phyloP scores from a whole-genome alignment of 2,329 filamentous ascomycete genomes.

The Talaromyces sp. region DNA sequence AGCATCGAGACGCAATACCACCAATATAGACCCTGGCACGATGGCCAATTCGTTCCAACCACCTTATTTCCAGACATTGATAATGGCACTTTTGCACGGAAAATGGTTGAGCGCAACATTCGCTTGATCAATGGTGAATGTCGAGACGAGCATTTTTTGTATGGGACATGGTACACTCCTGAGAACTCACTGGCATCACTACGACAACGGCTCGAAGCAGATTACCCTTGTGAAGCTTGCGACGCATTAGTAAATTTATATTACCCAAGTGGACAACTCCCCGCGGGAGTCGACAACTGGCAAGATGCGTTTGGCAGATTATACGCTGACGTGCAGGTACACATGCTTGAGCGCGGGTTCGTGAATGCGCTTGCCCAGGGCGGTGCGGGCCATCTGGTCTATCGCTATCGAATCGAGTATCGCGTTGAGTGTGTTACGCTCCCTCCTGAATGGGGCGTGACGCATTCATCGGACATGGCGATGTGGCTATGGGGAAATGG shows the following conservation, averaged over 20 bases:
- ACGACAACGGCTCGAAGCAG: slow-evolving; percentile 48
- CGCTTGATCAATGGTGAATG: slow-evolving; percentile 55
- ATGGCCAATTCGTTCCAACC: slow-evolving; percentile 46
- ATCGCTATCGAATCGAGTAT: slow-evolving; percentile 55
- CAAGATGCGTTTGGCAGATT: slow-evolving; percentile 51
- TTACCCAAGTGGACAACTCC: slow-evolving; percentile 41
- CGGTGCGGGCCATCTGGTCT: slow-evolving; percentile 45
- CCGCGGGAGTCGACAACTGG: slow-evolving; percentile 45
- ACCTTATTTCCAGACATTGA: slow-evolving; percentile 47
- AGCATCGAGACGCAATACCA: slow-evolving; percentile 45
- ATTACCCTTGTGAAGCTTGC: slow-evolving; percentile 49
- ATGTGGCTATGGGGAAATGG: slow-evolving; percentile 58
- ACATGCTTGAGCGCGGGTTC: slow-evolving; percentile 52
- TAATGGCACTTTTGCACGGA: slow-evolving; percentile 46
- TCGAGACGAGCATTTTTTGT: slow-evolving; percentile 52
- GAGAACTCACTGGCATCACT: slow-evolving; percentile 41
- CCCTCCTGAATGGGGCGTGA: slow-evolving; percentile 51
- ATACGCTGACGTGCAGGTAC: slow-evolving; percentile 57
- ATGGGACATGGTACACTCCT: slow-evolving; percentile 51
- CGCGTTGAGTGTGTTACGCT: slow-evolving; percentile 45
- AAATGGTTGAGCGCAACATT: slow-evolving; percentile 45
- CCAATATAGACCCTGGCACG: slow-evolving; percentile 54
- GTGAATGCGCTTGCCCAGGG: slow-evolving; percentile 42
- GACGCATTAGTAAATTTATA: slow-evolving; percentile 45
- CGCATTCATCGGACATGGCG: slow-evolving; percentile 52